Conservation (phyloP, 805 yeast species). For the Saccharomycopsis guyanensis region DNA sequence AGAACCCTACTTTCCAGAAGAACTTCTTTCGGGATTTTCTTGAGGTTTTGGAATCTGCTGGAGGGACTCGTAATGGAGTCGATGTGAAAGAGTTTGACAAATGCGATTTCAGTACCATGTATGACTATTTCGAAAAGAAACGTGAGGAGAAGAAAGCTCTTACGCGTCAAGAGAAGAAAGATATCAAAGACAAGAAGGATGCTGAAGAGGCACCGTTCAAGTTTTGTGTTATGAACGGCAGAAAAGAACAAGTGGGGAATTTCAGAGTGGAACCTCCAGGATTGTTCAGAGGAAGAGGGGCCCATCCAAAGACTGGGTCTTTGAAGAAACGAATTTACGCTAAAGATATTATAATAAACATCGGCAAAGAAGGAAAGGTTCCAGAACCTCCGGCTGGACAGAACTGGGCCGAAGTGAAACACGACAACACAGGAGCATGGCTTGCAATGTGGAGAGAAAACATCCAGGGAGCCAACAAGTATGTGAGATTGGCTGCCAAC, state of each 20-base stretch:
- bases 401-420: constrained; percentile 80
- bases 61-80: constrained; percentile 46
- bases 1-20: constrained; percentile 76
- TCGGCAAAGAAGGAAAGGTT: constrained; percentile 61
- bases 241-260: constrained; percentile 88
- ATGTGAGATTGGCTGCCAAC: constrained; percentile 85
- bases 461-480: constrained; percentile 73
- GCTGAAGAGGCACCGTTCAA: constrained; percentile 72
- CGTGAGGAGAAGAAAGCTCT: constrained; percentile 67
- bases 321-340: constrained; percentile 80
- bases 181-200: constrained; percentile 63
- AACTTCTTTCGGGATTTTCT: constrained; percentile 80
- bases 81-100: constrained; percentile 50
- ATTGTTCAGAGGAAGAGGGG: constrained; percentile 91
- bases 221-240: constrained; percentile 74
- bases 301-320: constrained; percentile 93
- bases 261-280: constrained; percentile 96
- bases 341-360: constrained; percentile 80
- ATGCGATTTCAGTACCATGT: constrained; percentile 75
- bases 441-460: constrained; percentile 96
- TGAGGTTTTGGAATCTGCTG: constrained; percentile 57
- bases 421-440: constrained; percentile 91
- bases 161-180: constrained; percentile 68
- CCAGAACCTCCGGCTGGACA: constrained; percentile 88
- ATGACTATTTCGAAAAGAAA: constrained; percentile 57